A percentile compares a stretch with the other conserved stretches of the same genome.
Evolutionary conservation across 2,329 filamentous ascomycete species (phyloP).

Genomic region (Fusarium udum): DNA sequence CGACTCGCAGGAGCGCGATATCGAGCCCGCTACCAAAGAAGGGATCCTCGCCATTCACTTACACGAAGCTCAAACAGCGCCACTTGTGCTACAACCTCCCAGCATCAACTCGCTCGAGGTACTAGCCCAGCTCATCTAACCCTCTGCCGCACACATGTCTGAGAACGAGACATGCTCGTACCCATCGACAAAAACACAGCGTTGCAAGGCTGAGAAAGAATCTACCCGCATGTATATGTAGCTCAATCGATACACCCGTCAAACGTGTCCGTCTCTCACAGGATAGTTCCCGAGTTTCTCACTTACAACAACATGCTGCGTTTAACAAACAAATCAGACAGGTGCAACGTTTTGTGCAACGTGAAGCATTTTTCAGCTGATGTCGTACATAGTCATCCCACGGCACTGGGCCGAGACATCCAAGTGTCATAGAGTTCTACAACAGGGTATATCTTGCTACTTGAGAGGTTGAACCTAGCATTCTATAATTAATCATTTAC

Average conservation of each 20-base stretch:
- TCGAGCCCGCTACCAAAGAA: constrained; percentile 41
- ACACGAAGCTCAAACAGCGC: constrained; percentile 7
- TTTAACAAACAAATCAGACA: constrained; percentile 18
- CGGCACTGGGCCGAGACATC: not conserved
- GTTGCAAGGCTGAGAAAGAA: constrained; percentile 10
- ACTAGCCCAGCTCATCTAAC: constrained; percentile 5
- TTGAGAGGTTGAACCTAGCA: no score
- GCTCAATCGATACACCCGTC: constrained; percentile 19
- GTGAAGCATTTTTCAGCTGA: not conserved
- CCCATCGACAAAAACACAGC: not conserved
- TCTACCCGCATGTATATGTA: not conserved
- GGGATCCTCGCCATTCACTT: constrained; percentile 45
- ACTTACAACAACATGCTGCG: not conserved
- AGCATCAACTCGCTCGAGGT: constrained; percentile 27
- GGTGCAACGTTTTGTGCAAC: constrained; percentile 14
- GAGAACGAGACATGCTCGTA: constrained; percentile 4
- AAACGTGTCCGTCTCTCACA: constrained; percentile 27
- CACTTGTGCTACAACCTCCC: constrained; percentile 10
- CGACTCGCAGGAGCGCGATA: constrained; percentile 44
- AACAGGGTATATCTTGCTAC: not conserved
- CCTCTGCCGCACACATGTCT: not conserved
- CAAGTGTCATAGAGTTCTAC: not conserved
- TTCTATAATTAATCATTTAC: constrained; percentile 12
- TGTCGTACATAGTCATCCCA: constrained; percentile 2
- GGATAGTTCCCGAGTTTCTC: not conserved